phyloP scores from a whole-genome alignment of 176 grass and related monocot species.

The Pharus latifolius region DNA sequence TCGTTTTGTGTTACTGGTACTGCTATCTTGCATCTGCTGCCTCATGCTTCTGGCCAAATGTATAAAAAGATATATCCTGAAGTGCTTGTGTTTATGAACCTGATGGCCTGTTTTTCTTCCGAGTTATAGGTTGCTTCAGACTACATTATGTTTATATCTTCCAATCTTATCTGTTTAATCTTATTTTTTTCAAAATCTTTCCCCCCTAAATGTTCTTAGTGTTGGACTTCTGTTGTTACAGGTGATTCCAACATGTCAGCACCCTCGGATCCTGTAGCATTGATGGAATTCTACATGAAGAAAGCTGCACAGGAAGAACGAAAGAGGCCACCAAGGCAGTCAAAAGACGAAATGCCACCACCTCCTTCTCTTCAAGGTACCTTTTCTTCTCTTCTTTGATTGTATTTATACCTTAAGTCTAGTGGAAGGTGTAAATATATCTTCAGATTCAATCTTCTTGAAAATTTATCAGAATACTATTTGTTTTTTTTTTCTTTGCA shows the following conservation, averaged over 20 bases:
- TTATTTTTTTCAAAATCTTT: background rate
- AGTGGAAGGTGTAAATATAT: background rate
- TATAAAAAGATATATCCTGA: background rate
- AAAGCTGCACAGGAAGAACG: conserved; percentile 88
- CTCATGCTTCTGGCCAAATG: background rate
- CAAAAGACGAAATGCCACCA: conserved; percentile 98
- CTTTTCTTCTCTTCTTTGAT: background rate
- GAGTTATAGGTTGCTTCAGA: background rate
- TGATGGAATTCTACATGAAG: conserved; percentile 97
- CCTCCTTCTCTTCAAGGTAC: conserved; percentile 88
- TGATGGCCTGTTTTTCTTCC: background rate
- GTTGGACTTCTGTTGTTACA: conserved; percentile 1
- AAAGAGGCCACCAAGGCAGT: conserved; percentile 52
- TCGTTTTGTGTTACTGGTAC: too few relatives aligned
- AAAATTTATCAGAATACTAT: background rate
- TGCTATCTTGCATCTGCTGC: background rate
- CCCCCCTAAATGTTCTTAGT: conserved; percentile 15
- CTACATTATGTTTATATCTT: background rate
- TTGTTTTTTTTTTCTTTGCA: conserved; percentile 9
- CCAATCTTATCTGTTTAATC: background rate
- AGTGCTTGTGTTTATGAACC: background rate
- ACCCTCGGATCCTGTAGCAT: conserved; percentile 63
- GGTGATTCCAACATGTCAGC: conserved; percentile 30
- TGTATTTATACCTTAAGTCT: background rate
- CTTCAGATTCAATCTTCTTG: background rate